phyloP scores from a whole-genome alignment of 164 flowering plant genomes.

The Tetrastigma voinierianum region DNA sequence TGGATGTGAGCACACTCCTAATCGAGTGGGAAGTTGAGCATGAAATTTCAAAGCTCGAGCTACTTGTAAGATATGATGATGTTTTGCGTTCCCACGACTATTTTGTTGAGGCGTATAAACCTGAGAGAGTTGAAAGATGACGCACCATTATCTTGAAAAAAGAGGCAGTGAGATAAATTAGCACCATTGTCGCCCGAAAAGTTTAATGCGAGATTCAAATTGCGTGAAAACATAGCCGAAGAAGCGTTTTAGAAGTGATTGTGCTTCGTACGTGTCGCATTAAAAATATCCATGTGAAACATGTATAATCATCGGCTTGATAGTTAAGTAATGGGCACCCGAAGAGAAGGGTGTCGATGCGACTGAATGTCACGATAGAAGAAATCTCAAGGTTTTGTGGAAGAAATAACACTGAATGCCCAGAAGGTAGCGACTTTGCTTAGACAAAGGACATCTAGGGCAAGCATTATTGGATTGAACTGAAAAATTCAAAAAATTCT shows the following conservation, averaged over 20 bases:
- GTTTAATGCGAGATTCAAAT: not conserved
- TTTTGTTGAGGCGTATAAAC: not conserved
- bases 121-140: not conserved
- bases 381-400: not conserved
- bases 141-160: constrained; percentile 2
- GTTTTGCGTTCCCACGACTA: not conserved
- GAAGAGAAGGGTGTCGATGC: no score
- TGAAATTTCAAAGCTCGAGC: not conserved
- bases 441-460: not conserved
- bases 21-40: not conserved
- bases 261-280: not conserved
- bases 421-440: not conserved
- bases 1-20: not conserved
- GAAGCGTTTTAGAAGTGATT: constrained; percentile 2
- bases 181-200: not conserved
- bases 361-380: not conserved
- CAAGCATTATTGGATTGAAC: not conserved
- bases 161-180: constrained; percentile 3
- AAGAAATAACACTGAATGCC: not conserved
- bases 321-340: not conserved
- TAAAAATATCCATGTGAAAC: not conserved
- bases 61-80: not conserved
- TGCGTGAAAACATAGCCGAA: not conserved
- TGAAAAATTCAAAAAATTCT: not conserved
- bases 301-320: not conserved